phyloP scores from a whole-genome alignment of 139 green algal genomes.

The Coelastrella sp. region DNA sequence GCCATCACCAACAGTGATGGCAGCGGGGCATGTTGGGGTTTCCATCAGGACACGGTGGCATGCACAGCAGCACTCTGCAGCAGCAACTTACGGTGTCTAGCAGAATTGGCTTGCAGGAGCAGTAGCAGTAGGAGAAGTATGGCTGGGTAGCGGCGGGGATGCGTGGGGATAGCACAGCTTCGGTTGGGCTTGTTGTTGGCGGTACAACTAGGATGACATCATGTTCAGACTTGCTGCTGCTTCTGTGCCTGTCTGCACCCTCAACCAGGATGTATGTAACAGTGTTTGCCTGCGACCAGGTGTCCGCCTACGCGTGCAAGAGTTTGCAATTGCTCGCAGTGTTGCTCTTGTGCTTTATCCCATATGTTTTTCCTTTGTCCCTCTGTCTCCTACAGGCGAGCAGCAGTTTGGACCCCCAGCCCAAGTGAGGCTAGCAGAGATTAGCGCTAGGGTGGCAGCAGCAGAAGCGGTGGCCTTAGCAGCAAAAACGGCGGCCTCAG shows the following conservation, averaged over 20 bases:
- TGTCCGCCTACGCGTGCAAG: background rate
- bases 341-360: background rate
- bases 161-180: background rate
- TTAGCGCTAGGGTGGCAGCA: background rate
- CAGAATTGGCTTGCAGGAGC: background rate
- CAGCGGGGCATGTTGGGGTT: background rate
- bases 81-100: background rate
- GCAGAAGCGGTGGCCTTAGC: too few relatives aligned
- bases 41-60: background rate
- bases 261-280: background rate
- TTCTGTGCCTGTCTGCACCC: background rate
- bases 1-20: background rate
- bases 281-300: background rate
- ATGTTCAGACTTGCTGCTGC: background rate
- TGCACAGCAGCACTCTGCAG: background rate
- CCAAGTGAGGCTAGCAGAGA: background rate
- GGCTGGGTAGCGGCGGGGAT: background rate
- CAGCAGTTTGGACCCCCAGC: background rate
- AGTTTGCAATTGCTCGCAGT: background rate
- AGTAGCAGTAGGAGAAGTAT: background rate
- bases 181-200: background rate
- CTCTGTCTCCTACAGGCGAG: background rate
- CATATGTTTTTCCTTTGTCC: background rate
- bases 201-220: background rate
- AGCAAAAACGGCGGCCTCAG: background rate